phyloP scores from a whole-genome alignment of 164 flowering plant genomes.

The Dillenia suffruticosa region DNA sequence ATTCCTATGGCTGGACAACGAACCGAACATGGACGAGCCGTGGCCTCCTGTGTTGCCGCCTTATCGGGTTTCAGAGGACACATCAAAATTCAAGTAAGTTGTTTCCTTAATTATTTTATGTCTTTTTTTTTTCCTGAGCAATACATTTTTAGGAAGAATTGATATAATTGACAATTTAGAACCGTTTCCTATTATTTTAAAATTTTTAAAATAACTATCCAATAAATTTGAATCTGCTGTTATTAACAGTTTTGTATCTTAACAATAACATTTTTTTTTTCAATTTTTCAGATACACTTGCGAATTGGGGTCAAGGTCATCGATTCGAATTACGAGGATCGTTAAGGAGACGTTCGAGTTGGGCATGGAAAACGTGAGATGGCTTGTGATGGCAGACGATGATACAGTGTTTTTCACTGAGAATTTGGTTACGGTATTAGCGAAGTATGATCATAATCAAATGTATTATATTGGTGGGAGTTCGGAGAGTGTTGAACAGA shows the following conservation, averaged over 20 bases:
- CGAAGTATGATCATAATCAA: conserved; percentile 57
- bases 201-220: no score
- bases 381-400: conserved; percentile 97
- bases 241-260: no score
- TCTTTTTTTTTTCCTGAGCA: no score
- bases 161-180: conserved; percentile 17
- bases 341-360: conserved; percentile 49
- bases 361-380: conserved; percentile 49
- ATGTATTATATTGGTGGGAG: conserved; percentile 71
- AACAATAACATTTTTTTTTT: no score
- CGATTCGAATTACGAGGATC: conserved; percentile 70
- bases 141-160: conserved; percentile 13
- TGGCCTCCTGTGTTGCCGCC: conserved; percentile 40
- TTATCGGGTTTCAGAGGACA: conserved; percentile 44
- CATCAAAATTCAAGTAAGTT: conserved; percentile 30
- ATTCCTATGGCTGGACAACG: conserved; percentile 55
- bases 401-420: conserved; percentile 83
- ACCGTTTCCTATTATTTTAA: no score
- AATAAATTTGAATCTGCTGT: no score
- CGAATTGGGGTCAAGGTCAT: conserved; percentile 37
- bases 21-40: conserved; percentile 15
- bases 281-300: conserved; percentile 8
- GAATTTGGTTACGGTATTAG: conserved; percentile 55
- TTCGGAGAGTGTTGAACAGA: conserved; percentile 87
- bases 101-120: no score